Evolutionary conservation across 2,329 filamentous ascomycete genomes (phyloP), one percentile per base, ranked within the genome.

Genomic region (Penicillium sp.): DNA sequence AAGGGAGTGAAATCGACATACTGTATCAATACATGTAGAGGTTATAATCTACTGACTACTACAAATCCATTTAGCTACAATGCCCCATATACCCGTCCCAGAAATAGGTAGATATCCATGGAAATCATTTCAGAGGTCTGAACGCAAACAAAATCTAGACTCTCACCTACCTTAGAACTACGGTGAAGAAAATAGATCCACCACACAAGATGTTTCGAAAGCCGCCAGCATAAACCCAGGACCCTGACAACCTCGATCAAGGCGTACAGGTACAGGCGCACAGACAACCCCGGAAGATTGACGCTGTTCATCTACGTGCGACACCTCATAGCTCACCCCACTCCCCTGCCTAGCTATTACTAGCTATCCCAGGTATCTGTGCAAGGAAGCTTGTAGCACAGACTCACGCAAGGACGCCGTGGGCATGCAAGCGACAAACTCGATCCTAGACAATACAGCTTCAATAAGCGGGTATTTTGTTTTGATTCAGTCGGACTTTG

Each of bases 201-300:
- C 31, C 47, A 9, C n/a, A 16, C 21, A 35, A 21, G 11, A 33
- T 33, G n/a, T 35, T 22, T 37, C 7, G 11, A 24, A 21, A 42
- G 10, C 19, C 4, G 8, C 47, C 21, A 26, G 33, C 48, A 50
- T 21, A 7, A 29, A 50, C 48, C 48, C 48, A 50, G 33, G 48
- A 50, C 29, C 22, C 11, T 42, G 26, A n/a, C n/a, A 21, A 21
- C 29, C 6, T 9, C 46, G 29, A 48, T 31, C 46, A 13, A 22
- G 29, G 19, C n/a, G 24, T 26, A 42, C 39, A 22, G 19, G 39
- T 42, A 42, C 39, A 42, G 16, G 35, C 11, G 48, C 48, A 50
- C 48, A 50, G 35, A 50, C 48, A 50, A 27, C 48, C 48, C 33
- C 48, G 48, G 48, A 50, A 50, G 13, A 50, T 39, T 27, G 21